These are phyloP conservation scores for Barnettozyma wickerhamii DNA, from an alignment of 805 yeast genomes.

Conservation along the genomic window DNA sequence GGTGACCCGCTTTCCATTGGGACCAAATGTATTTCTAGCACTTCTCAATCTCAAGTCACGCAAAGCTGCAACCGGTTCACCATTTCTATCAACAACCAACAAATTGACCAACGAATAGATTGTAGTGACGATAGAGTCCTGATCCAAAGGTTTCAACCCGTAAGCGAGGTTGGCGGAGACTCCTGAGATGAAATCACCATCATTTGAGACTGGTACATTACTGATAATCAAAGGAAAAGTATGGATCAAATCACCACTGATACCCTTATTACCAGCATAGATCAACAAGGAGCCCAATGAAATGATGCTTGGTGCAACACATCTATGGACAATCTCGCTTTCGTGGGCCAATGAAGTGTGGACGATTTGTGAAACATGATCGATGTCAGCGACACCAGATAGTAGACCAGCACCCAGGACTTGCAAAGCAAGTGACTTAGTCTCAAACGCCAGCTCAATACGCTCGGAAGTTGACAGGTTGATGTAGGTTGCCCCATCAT, in stretches of 20 bases:
- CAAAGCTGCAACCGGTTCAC: conserved; percentile 29
- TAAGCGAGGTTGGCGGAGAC: conserved; percentile 58
- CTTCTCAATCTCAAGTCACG: conserved; percentile 32
- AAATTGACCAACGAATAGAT: conserved; percentile 80
- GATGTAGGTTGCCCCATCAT: conserved; percentile 53
- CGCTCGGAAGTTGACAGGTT: conserved; percentile 47
- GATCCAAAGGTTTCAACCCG: conserved; percentile 65
- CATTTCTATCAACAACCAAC: conserved; percentile 51
- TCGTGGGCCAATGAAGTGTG: conserved; percentile 48
- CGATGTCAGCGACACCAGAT: conserved; percentile 41
- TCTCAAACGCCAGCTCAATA: conserved; percentile 44
- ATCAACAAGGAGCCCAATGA: conserved; percentile 55
- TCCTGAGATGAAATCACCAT: conserved; percentile 43
- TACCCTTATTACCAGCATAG: conserved; percentile 28
- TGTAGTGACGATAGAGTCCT: conserved; percentile 78
- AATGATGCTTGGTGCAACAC: conserved; percentile 46
- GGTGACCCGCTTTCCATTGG: conserved; percentile 3
- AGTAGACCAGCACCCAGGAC: conserved; percentile 55
- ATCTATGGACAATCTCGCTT: conserved; percentile 48
- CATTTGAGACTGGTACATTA: conserved; percentile 42
- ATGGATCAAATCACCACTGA: conserved; percentile 33
- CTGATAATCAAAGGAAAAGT: conserved; percentile 46
- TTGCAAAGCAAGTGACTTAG: conserved; percentile 56
- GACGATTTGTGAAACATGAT: conserved; percentile 41
- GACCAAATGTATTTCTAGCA: conserved; percentile 20